Base-by-base conservation (phyloP, 1,139 yeast genomes). In the Keqinozyma sinolaborantium region DNA sequence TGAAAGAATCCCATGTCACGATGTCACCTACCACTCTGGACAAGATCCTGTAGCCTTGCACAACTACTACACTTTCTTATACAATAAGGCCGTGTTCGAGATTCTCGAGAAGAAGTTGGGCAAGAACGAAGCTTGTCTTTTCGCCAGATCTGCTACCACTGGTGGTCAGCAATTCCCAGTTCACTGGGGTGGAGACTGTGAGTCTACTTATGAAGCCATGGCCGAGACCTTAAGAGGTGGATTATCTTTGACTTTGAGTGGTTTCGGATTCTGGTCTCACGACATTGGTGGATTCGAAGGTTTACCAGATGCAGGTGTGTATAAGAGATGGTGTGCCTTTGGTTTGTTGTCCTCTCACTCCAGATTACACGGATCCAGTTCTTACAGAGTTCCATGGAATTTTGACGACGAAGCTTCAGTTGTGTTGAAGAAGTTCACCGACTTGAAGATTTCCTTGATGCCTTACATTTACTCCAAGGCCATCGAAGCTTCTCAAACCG, bases 201-300 rank as follows among this genome's bases (percentile, higher is more conserved):
- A 56, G 41, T 56, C 63, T 1, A 50, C 62, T 2, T 61, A 57
- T 39, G 65, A 57, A 39, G 68, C 67, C 15, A 60, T 62, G 68
- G 53, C 65, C 10, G 67, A 62, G 40, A 41, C 59, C 13, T 51
- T 61, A 25, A 50, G 68, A 31, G 67, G 67, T 25, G 67, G 67
- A 5, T 50, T 62, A 30, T 51, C 59, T 15, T 46, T 60, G 24
- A 47, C 60, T 4, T 47, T 56, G 20, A 45, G 54, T 16, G 66
- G 67, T 4, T 58, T 54, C 38, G 65, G 65, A 8, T 63, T 48
- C 41, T 63, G 70, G 67, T 56, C 64, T 16, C 69, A 63, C 34
- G 68, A 61, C 43, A 63, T 62, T 34, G 64, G 66, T 27, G 70
- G 70, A 28, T 63, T 61, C 35, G 68, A 61, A 44, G 68, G 66